phyloP scores from a whole-genome alignment of 768 basidiomycete genomes.

The Obba rivulosa region DNA sequence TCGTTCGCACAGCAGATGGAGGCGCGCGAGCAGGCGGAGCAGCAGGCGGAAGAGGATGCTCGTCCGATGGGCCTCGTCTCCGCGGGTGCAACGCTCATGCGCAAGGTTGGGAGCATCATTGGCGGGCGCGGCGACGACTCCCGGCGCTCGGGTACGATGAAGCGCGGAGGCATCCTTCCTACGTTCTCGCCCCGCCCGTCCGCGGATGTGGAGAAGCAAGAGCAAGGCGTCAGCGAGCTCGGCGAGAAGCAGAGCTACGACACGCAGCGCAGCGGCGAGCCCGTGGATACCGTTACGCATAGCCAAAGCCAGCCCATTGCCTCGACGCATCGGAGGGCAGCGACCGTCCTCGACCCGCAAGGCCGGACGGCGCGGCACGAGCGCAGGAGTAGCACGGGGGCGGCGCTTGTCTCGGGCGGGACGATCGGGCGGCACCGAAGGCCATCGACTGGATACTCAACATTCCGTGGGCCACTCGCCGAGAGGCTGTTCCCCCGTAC shows the following conservation, averaged over 20 bases:
- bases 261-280: conserved; percentile 11
- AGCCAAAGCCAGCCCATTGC: conserved; percentile 54
- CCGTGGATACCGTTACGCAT: conserved; percentile 26
- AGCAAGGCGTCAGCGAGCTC: conserved; percentile 13
- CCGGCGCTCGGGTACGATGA: conserved; percentile 32
- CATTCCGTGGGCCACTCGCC: conserved; percentile 22
- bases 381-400: conserved; percentile 73
- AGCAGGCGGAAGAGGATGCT: conserved; percentile 29
- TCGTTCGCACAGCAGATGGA: conserved; percentile 43
- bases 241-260: conserved; percentile 18
- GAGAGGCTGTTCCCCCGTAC: conserved; percentile 48
- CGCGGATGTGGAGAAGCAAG: conserved; percentile 11
- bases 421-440: conserved; percentile 65
- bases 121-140: conserved; percentile 41
- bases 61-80: conserved; percentile 30
- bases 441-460: conserved; percentile 62
- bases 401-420: conserved; percentile 47
- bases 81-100: conserved; percentile 66
- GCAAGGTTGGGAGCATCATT: conserved; percentile 66
- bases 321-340: conserved; percentile 64
- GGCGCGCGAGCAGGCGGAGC: conserved; percentile 25
- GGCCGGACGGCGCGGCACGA: conserved; percentile 62
- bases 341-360: conserved; percentile 70
- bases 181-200: conserved; percentile 36
- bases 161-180: conserved; percentile 49